phyloP scores from a whole-genome alignment of 129 eudicot species.

The Kitagawia praeruptora region DNA sequence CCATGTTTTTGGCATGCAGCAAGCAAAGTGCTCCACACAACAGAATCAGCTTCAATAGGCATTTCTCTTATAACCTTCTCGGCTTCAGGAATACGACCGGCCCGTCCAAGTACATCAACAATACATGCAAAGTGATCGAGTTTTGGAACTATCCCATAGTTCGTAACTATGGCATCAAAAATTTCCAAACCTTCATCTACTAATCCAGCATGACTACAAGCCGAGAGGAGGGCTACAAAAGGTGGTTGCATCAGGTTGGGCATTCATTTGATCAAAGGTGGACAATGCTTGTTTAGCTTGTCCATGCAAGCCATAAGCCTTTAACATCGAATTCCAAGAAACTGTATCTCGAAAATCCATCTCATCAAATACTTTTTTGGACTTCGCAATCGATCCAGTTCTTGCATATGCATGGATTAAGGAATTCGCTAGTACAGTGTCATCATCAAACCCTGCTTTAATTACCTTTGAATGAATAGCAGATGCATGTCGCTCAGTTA shows the following conservation, averaged over 20 bases:
- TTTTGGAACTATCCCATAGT: slow-evolving; percentile 46
- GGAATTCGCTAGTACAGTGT: slow-evolving; percentile 48
- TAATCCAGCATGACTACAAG: slow-evolving; percentile 77
- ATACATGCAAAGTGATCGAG: slow-evolving; percentile 82
- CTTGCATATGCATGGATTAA: slow-evolving; percentile 78
- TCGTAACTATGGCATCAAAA: slow-evolving; percentile 42
- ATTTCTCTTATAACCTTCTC: slow-evolving; percentile 50
- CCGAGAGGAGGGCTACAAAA: slow-evolving; percentile 66
- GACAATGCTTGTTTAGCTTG: slow-evolving; percentile 35
- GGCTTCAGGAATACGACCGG: slow-evolving; percentile 47
- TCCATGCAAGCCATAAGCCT: slow-evolving; percentile 68
- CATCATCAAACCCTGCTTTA: slow-evolving; percentile 37
- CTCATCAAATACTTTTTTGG: slow-evolving; percentile 43
- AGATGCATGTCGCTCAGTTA: slow-evolving; percentile 44
- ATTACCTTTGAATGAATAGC: slow-evolving; percentile 46
- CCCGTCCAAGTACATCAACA: slow-evolving; percentile 73
- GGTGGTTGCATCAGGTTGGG: slow-evolving; percentile 52
- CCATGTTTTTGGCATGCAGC: slow-evolving; percentile 72
- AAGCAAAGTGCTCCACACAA: slow-evolving; percentile 75
- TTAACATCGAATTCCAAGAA: slow-evolving; percentile 80
- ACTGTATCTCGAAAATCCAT: slow-evolving; percentile 40
- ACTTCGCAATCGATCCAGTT: slow-evolving; percentile 43
- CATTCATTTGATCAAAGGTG: slow-evolving; percentile 43
- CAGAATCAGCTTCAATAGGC: slow-evolving; percentile 68
- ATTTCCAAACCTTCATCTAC: slow-evolving; percentile 50